Percentiles rank a stretch among this genome's conserved stretches.
Conservation (phyloP, 257 asterid genomes). For the Paraleonurus japonicus region DNA sequence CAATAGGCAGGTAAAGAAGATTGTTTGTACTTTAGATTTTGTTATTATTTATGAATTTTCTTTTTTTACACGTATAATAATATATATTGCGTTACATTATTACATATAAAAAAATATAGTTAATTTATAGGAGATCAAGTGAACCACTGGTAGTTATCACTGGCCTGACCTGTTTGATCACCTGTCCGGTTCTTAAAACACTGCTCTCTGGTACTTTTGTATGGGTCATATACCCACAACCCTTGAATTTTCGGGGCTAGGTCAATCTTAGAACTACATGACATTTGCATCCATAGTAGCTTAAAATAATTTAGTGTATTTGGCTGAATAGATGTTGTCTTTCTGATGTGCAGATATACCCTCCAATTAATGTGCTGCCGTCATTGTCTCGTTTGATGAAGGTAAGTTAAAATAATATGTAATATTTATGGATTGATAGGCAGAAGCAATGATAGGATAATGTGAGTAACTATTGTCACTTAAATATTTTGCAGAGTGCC, state of each 20-base stretch:
- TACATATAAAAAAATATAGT: background rate
- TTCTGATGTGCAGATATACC: constrained; percentile 67
- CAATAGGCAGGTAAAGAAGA: constrained; percentile 52
- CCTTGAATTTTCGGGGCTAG: background rate
- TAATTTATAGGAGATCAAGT: background rate
- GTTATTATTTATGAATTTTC: background rate
- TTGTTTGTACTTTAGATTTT: background rate
- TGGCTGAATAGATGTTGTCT: constrained; percentile 25
- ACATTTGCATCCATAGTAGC: background rate
- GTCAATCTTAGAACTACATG: background rate
- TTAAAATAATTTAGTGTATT: background rate
- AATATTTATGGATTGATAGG: constrained; percentile 6
- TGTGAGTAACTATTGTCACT: constrained; percentile 14
- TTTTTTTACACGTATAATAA: background rate
- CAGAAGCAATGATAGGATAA: background rate
- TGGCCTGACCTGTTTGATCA: background rate
- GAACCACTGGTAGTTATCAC: background rate
- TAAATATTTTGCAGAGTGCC: constrained; percentile 68
- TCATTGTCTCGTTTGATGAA: constrained; percentile 96
- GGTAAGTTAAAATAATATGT: constrained; percentile 42
- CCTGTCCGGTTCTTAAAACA: background rate
- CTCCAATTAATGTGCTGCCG: constrained; percentile 98
- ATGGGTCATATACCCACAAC: background rate
- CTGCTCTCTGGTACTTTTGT: background rate
- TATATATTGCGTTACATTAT: background rate